These are phyloP conservation scores for Kalanchoe fedtschenkoi DNA, from an alignment of 164 flowering plant species.

Conservation along the genomic window DNA sequence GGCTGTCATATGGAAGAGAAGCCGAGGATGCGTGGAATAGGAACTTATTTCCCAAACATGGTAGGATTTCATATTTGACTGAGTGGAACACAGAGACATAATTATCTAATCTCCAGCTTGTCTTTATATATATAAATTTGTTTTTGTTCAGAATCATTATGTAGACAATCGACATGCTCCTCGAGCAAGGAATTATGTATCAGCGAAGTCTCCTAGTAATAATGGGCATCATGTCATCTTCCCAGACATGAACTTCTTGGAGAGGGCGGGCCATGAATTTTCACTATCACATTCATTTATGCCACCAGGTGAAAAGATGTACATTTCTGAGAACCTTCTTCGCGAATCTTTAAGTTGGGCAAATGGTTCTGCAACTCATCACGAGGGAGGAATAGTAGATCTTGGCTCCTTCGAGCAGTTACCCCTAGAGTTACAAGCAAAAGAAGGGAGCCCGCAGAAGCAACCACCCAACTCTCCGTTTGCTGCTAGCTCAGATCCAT, in stretches of 20 bases:
- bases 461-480: background rate
- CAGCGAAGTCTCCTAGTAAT: constrained; percentile 31
- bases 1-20: constrained; percentile 37
- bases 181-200: constrained; percentile 38
- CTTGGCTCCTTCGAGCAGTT: background rate
- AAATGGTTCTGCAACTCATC: constrained; percentile 5
- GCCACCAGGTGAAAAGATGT: constrained; percentile 1
- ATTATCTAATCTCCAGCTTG: background rate
- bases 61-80: constrained; percentile 21
- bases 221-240: constrained; percentile 25
- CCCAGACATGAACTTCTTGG: constrained; percentile 5
- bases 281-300: background rate
- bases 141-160: constrained; percentile 49
- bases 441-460: constrained; percentile 3
- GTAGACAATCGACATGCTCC: constrained; percentile 27
- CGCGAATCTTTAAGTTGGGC: constrained; percentile 6
- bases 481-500: constrained; percentile 3
- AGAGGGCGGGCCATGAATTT: background rate
- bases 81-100: background rate
- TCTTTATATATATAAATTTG: too few species aligned
- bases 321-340: background rate
- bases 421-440: background rate
- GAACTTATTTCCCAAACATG: constrained; percentile 73
- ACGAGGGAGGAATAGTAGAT: background rate
- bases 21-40: constrained; percentile 64